Percentiles rank a stretch among this genome's conserved stretches.
Conservation (phyloP, 192 early-diverging fungal species). For the Backusella luteola region DNA sequence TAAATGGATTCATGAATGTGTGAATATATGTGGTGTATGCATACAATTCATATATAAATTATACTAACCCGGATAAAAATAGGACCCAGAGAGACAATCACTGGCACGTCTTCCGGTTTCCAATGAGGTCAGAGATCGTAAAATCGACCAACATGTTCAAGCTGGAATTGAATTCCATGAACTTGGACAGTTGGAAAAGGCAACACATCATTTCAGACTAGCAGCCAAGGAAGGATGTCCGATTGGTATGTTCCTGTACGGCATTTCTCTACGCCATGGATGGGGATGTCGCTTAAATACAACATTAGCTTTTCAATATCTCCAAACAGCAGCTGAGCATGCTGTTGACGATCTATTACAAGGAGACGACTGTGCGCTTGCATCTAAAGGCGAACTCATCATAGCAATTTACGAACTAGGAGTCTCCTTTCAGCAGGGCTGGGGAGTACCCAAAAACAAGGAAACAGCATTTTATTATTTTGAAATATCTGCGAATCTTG, state of each 20-base stretch:
- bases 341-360: conserved; percentile 58
- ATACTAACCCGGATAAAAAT: not conserved
- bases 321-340: conserved; percentile 71
- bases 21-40: not conserved
- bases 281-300: conserved; percentile 61
- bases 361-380: conserved; percentile 45
- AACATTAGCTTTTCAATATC: conserved; percentile 59
- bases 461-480: conserved; percentile 76
- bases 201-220: conserved; percentile 67
- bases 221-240: conserved; percentile 67
- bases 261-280: conserved; percentile 74
- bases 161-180: conserved; percentile 72
- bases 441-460: conserved; percentile 76
- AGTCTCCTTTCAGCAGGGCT: conserved; percentile 77
- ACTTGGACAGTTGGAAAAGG: conserved; percentile 69
- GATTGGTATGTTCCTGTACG: conserved; percentile 78
- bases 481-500: conserved; percentile 75
- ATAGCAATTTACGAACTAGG: conserved; percentile 84
- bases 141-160: conserved; percentile 47
- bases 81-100: not conserved
- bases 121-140: conserved; percentile 2
- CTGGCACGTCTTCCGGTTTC: not conserved
- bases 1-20: not conserved
- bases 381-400: conserved; percentile 67
- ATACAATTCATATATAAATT: not conserved